Evolutionary conservation across 768 basidiomycete species (phyloP).

Genomic region (Sarcomyxa edulis): DNA sequence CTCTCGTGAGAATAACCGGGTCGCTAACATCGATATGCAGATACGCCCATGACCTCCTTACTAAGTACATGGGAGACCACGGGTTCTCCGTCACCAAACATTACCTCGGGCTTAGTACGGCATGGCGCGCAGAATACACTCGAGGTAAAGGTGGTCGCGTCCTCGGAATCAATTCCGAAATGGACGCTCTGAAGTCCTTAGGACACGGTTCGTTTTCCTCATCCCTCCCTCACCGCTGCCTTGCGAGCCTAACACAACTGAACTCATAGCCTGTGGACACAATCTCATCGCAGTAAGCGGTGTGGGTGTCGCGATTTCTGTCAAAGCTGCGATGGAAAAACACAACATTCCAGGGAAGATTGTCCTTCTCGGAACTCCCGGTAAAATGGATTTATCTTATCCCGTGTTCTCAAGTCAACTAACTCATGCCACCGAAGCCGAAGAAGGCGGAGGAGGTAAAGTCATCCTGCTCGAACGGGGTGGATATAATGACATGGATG

Average conservation of each 20-base stretch:
- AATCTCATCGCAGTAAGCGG: constrained; percentile 80
- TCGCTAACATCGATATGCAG: constrained; percentile 29
- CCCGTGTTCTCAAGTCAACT: constrained; percentile 1
- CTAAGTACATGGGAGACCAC: constrained; percentile 58
- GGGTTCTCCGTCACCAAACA: constrained; percentile 70
- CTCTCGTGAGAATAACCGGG: constrained; percentile 6
- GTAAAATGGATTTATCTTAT: too few relatives aligned
- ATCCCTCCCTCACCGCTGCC: constrained; percentile 51
- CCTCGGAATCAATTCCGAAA: constrained; percentile 78
- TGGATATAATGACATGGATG: constrained; percentile 77
- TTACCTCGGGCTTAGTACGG: constrained; percentile 68
- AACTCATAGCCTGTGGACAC: constrained; percentile 80
- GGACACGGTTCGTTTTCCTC: too few relatives aligned
- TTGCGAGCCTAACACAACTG: too few relatives aligned
- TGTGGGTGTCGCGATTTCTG: constrained; percentile 67
- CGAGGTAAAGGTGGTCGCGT: constrained; percentile 56
- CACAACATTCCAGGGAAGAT: constrained; percentile 63
- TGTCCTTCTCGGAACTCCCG: constrained; percentile 74
- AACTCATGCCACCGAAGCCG: constrained; percentile 38
- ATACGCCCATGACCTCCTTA: constrained; percentile 66
- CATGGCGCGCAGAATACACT: constrained; percentile 71
- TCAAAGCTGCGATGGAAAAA: constrained; percentile 62
- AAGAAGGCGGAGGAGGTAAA: constrained; percentile 79
- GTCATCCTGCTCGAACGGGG: constrained; percentile 67
- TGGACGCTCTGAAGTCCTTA: constrained; percentile 59